A percentile compares a stretch with the other conserved stretches of the same genome.
Evolutionary conservation across 2,329 filamentous ascomycete genomes (phyloP).

Genomic region (Penicillium hordei): DNA sequence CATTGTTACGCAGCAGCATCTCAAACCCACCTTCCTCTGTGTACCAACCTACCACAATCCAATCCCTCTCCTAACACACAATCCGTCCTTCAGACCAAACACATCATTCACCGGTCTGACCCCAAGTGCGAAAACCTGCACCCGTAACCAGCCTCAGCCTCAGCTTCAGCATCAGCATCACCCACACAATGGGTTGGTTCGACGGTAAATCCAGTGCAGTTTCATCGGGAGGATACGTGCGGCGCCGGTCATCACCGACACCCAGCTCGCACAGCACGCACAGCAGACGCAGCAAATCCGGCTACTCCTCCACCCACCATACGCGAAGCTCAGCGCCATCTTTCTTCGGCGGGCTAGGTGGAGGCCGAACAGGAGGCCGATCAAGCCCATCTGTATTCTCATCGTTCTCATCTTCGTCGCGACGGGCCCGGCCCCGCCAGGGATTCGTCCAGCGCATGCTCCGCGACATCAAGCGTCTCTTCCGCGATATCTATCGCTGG

Average conservation of each 20-base stretch:
- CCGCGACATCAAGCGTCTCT: slow-evolving; percentile 72
- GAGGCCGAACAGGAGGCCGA: slow-evolving; percentile 34
- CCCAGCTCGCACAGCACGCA: slow-evolving; percentile 38
- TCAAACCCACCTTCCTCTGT: not conserved
- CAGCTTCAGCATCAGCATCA: not conserved
- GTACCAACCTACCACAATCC: slow-evolving; percentile 1
- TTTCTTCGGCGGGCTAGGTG: slow-evolving; percentile 46
- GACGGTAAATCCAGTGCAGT: slow-evolving; percentile 38
- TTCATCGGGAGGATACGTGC: slow-evolving; percentile 31
- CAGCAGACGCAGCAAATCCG: slow-evolving; percentile 35
- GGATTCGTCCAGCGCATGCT: slow-evolving; percentile 74
- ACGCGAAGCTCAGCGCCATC: slow-evolving; percentile 45
- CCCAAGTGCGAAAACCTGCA: not conserved
- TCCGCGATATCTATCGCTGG: slow-evolving; percentile 79
- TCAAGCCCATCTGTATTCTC: slow-evolving; percentile 52
- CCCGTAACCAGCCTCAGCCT: not conserved
- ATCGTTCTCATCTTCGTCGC: slow-evolving; percentile 68
- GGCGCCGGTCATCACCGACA: slow-evolving; percentile 23
- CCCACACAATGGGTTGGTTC: slow-evolving; percentile 48
- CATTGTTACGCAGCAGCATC: not conserved
- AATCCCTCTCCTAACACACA: not conserved
- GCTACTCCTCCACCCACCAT: slow-evolving; percentile 41
- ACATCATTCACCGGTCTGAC: not conserved
- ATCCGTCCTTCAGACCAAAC: not conserved
- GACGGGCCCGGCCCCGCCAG: slow-evolving; percentile 72